Evolutionary conservation across 2,329 filamentous ascomycete genomes (phyloP), one percentile per base, ranked within the genome.

Genomic region (Aspergillus fumigatus): DNA sequence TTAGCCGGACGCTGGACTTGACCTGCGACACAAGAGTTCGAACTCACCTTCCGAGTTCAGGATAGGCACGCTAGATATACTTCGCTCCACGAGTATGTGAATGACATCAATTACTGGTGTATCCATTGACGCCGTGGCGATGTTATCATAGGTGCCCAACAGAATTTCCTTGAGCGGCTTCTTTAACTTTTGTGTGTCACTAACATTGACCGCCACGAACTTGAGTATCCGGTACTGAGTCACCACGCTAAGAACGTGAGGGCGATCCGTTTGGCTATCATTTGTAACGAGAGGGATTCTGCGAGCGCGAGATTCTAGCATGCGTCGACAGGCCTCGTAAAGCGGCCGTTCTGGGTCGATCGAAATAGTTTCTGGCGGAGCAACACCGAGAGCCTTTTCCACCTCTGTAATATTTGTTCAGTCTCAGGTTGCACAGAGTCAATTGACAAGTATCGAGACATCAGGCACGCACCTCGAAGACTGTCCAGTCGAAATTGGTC

Each of bases 171-270:
- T 84, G 55, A 99, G 81, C 9, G 91, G 88, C 77, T 96, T 97
- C 70, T 90, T 90, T 59, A 99, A 78, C 70, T 92, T 84, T 66
- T 95, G 88, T 4, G 93, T 97, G 70, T 96, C 89, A 65, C 88
- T 86, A 43, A 90, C 86, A 75, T 99, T 99, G 75, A 99, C 93
- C 10, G 94, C 92, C 60, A 99, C 95, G 73, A 99, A 99, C 73
- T 99, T 99, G 62, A 99, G 84, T 65, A 99, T 97, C 57, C 95
- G 89, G 75, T 99, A 99, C 74, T 99, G 94, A 0, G 94, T 99
- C 57, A 99, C 89, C 59, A 99, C 94, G 67, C 92, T 97, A 59
- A 99, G 90, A 19, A 99, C 92, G 77, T 93, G 94, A 69, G 94
- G 87, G 61, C 92, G 85, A 55, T 89, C 87, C 2, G 94, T 99